phyloP scores from a whole-genome alignment of 106 monocot genomes.

The Ottelia alismoides region DNA sequence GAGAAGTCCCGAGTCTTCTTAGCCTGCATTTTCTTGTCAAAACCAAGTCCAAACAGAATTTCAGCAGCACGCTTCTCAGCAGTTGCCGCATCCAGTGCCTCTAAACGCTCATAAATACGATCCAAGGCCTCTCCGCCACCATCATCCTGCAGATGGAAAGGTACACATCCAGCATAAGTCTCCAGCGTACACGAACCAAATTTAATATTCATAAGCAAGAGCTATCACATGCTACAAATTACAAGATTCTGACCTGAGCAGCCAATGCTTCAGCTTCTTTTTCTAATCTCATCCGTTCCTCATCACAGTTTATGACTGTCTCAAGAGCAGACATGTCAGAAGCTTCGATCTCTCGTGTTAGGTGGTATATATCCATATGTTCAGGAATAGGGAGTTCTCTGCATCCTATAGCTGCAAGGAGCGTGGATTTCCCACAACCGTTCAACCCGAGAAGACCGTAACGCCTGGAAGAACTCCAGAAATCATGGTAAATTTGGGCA shows the following conservation, averaged over 20 bases:
- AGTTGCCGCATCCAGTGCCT: slow-evolving; percentile 88
- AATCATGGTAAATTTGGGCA: too few species aligned
- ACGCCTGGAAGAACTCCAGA: slow-evolving; percentile 39
- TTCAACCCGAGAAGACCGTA: slow-evolving; percentile 87
- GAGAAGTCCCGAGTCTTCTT: slow-evolving; percentile 97
- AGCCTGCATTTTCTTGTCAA: slow-evolving; percentile 88
- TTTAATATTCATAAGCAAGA: too few species aligned
- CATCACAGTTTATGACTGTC: slow-evolving; percentile 77
- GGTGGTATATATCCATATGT: too few species aligned
- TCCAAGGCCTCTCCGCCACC: slow-evolving; percentile 23
- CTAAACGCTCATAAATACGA: slow-evolving; percentile 74
- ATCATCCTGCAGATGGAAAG: slow-evolving; percentile 10
- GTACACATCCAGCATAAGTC: neutral
- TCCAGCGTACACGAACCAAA: too few species aligned
- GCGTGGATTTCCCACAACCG: slow-evolving; percentile 88
- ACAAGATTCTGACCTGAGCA: too few species aligned
- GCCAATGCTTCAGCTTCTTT: slow-evolving; percentile 72
- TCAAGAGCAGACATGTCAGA: slow-evolving; percentile 82
- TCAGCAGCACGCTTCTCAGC: slow-evolving; percentile 99
- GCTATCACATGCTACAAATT: too few species aligned
- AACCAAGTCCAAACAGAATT: slow-evolving; percentile 90
- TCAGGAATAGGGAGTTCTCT: too few species aligned
- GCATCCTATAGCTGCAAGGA: slow-evolving; percentile 61
- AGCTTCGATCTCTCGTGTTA: too few species aligned
- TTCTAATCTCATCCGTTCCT: slow-evolving; percentile 50